Percentiles rank a stretch among this genome's conserved stretches.
phyloP scores from a whole-genome alignment of 768 basidiomycete species.

The Crucibulum laeve region DNA sequence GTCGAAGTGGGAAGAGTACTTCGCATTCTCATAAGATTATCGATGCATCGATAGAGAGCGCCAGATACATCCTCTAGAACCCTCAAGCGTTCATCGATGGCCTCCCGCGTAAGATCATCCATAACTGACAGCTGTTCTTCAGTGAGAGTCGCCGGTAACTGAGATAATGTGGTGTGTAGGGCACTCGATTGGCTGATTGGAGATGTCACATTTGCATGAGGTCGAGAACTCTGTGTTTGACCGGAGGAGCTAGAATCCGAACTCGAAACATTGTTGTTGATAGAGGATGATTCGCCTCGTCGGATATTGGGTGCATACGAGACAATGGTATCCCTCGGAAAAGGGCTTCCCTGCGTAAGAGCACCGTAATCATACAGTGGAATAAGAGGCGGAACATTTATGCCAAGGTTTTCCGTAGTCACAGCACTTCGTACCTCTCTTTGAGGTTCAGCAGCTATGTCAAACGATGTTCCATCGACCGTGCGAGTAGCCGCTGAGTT shows the following conservation, averaged over 20 bases:
- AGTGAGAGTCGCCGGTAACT: slow-evolving; percentile 44
- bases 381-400: slow-evolving; percentile 20
- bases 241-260: too few relatives aligned
- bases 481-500: not conserved
- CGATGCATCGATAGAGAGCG: slow-evolving; percentile 68
- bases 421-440: not conserved
- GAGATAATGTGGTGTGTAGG: slow-evolving; percentile 14
- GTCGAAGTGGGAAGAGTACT: slow-evolving; percentile 53
- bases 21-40: slow-evolving; percentile 73
- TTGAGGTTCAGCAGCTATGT: not conserved
- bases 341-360: not conserved
- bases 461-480: not conserved
- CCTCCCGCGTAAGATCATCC: slow-evolving; percentile 69
- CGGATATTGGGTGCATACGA: slow-evolving; percentile 4
- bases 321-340: slow-evolving; percentile 3
- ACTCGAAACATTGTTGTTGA: too few relatives aligned
- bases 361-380: slow-evolving; percentile 34
- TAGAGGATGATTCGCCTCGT: too few relatives aligned
- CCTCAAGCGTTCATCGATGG: slow-evolving; percentile 79
- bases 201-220: too few relatives aligned
- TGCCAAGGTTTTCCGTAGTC: not conserved
- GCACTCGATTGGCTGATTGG: slow-evolving; percentile 1
- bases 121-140: slow-evolving; percentile 62
- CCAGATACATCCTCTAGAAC: slow-evolving; percentile 76
- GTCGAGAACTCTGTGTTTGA: too few relatives aligned